A percentile compares a stretch with the other conserved stretches of the same genome.
These are phyloP conservation scores for Aspergillus fructus DNA, from an alignment of 2,329 filamentous ascomycete species.

Conservation along the genomic window DNA sequence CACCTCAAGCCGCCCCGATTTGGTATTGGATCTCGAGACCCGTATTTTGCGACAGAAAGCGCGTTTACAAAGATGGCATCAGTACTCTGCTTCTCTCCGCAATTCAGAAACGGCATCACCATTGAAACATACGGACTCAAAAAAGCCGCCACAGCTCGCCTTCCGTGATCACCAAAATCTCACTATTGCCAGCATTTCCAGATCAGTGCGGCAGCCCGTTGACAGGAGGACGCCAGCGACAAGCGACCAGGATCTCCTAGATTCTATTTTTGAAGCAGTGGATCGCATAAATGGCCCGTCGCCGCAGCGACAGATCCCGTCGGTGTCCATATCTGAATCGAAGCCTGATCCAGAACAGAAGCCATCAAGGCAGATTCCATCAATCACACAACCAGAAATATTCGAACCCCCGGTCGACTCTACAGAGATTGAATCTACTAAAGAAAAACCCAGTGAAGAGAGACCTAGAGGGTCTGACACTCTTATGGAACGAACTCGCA, in stretches of 20 bases:
- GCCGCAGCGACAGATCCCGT: neutral
- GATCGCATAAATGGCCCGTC: conserved; percentile 28
- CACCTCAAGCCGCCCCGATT: conserved; percentile 26
- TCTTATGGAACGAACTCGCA: conserved; percentile 75
- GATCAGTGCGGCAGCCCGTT: conserved; percentile 30
- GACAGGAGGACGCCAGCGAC: conserved; percentile 22
- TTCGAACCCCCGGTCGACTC: neutral
- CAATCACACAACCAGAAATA: neutral
- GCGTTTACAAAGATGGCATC: conserved; percentile 71
- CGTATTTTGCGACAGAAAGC: conserved; percentile 66
- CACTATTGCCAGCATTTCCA: conserved; percentile 39
- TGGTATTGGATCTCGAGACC: conserved; percentile 67
- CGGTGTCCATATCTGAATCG: neutral
- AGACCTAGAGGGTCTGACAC: conserved; percentile 33
- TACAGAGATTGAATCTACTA: conserved; percentile 9
- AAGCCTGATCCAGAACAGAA: conserved; percentile 7
- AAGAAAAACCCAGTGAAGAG: neutral
- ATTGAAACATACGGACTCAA: neutral
- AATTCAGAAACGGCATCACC: neutral
- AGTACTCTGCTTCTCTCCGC: conserved; percentile 53
- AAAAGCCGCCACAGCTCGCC: conserved; percentile 20
- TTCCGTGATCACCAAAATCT: conserved; percentile 42
- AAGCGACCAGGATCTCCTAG: conserved; percentile 34
- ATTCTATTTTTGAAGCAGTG: conserved; percentile 35
- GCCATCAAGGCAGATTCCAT: conserved; percentile 3